These are phyloP conservation scores for Psilocybe subaeruginosa DNA, from an alignment of 768 basidiomycete genomes.

Conservation along the genomic window DNA sequence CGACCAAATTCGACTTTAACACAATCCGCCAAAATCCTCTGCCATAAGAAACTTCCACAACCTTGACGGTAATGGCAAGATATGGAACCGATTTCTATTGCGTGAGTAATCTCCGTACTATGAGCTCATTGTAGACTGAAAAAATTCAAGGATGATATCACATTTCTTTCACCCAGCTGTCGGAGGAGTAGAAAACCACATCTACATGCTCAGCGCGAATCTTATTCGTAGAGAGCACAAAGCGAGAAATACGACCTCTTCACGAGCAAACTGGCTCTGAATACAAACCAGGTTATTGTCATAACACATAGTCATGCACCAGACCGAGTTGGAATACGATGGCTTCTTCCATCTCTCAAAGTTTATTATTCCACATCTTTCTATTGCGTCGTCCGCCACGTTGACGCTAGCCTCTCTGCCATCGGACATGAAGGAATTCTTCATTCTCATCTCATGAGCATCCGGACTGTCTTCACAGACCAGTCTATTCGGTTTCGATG, in stretches of 20 bases:
- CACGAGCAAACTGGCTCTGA: background rate
- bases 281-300: constrained; percentile 72
- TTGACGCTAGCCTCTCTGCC: constrained; percentile 87
- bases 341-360: constrained; percentile 86
- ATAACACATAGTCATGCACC: constrained; percentile 92
- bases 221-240: constrained; percentile 86
- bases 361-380: constrained; percentile 91
- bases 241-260: constrained; percentile 39
- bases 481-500: constrained; percentile 96
- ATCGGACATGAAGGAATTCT: constrained; percentile 93
- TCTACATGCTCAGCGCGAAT: constrained; percentile 88
- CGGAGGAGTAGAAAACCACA: constrained; percentile 96
- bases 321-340: constrained; percentile 86
- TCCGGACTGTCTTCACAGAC: constrained; percentile 95
- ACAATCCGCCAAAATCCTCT: too few species aligned
- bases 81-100: constrained; percentile 30
- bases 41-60: background rate
- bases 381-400: constrained; percentile 91
- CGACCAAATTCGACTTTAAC: too few species aligned
- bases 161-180: constrained; percentile 96
- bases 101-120: constrained; percentile 14
- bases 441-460: constrained; percentile 83
- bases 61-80: constrained; percentile 12
- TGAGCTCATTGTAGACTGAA: background rate
- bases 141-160: constrained; percentile 75